phyloP scores from a whole-genome alignment of 169 alveolate species.

The Plasmodium inui region DNA sequence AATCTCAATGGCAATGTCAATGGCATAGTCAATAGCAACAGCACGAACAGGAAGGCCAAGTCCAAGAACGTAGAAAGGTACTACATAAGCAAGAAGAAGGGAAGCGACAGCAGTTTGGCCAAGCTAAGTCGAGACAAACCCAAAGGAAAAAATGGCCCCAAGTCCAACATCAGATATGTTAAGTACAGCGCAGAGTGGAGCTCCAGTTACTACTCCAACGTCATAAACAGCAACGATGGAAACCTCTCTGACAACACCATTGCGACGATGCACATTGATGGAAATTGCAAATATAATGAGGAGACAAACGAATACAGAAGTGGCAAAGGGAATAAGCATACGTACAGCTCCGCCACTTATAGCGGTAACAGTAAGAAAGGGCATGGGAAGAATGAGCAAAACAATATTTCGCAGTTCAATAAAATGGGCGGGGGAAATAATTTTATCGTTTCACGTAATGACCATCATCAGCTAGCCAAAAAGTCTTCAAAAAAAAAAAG shows the following conservation, averaged over 20 bases:
- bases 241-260: slow-evolving; percentile 55
- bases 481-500: slow-evolving; percentile 16
- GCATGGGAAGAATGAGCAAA: background rate
- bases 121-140: background rate
- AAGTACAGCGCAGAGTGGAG: slow-evolving; percentile 2
- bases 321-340: background rate
- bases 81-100: slow-evolving; percentile 38
- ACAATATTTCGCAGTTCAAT: background rate
- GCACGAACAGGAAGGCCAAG: background rate
- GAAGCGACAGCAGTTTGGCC: background rate
- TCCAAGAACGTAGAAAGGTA: slow-evolving; percentile 39
- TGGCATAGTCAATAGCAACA: background rate
- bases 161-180: background rate
- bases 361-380: background rate
- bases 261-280: slow-evolving; percentile 73
- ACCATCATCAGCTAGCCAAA: slow-evolving; percentile 41
- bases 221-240: slow-evolving; percentile 11
- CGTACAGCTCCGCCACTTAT: background rate
- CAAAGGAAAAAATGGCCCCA: background rate
- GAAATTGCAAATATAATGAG: slow-evolving; percentile 51
- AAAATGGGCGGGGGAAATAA: background rate
- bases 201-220: slow-evolving; percentile 26
- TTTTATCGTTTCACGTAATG: background rate
- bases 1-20: background rate
- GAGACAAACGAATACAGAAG: background rate